Base-by-base conservation (phyloP, 495 filamentous ascomycete genomes). In the Mycothermus thermophilus region DNA sequence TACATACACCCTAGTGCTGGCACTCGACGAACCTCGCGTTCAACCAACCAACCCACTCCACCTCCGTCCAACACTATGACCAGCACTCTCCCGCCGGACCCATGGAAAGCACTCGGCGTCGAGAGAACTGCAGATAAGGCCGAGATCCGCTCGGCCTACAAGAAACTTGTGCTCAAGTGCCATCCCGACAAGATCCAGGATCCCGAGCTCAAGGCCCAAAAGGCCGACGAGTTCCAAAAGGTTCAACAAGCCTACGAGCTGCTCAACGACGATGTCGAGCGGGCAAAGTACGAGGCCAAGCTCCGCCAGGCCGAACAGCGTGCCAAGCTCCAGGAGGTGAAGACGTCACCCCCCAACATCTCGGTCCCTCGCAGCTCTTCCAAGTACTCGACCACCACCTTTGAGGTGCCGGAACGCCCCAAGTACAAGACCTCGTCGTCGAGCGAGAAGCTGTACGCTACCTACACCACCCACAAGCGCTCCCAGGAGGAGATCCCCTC, bases 171-270 rank as follows among this genome's bases (percentile, higher is more conserved):
- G 34, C 72, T 96, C 37, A 85, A 84, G 60, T 87, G 77, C 52
- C 90, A 97, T 52, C 90, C 90, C 21, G 90, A 97, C 67, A 96
- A 96, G 64, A 73, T 95, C 32, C 74, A 83, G 47, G 63, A 66
- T 28, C 80, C 92, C 41, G 69, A 77, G 44, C 65, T 77, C 18
- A 68, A 64, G 49, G 59, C 57, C 14, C 59, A 71, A 43, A 90
- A 86, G 51, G 70, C 76, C 37, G 76, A 83, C 37, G 74, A 93
- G 60, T 97, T 95, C 54, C 84, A 95, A 57, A 78, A 77, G 55
- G 83, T 96, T 21, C 88, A 95, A 55, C 72, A 86, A 42, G 84
- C 90, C 30, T 97, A 92, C 55, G 90, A 96, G 58, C 63, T 92
- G 10, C 72, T 97, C 28, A 84, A 75, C 50, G 81, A 95, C 52